Base-by-base conservation (phyloP, 345 rosid species). In the Salix udensis region DNA sequence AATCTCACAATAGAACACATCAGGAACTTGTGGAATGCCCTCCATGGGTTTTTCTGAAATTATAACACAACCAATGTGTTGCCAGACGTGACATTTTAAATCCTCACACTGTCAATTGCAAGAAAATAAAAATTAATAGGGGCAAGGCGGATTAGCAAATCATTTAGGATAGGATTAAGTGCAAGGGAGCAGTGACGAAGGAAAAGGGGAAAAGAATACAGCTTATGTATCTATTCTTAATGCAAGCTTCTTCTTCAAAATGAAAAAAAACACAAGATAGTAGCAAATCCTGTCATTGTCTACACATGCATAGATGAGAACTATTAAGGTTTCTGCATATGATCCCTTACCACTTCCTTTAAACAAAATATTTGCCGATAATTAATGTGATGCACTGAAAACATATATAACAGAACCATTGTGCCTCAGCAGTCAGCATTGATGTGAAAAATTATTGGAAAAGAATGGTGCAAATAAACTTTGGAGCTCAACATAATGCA, bases 21-120 rank as follows among this genome's bases (percentile, higher is more conserved):
- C 95, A 39, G 97, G 97, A 83, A 85, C 66, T 30, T 82, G 90
- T 16, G 82, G 91, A 82, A 23, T 85, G 72, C 87, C 92, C 70
- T 96, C 95, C 85, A 77, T 75, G 50, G 91, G 89, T 80, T 89
- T 94, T 76, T 93, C 97, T 39, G 95, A 90, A 77, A 93, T 79
- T 72, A 90, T 46, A 78, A 93, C 97, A 83, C 99, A 96, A 66
- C 84, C 82, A 76, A 91, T 77, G 71, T 96, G 99, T 65, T 96
- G 94, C 99, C 94, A 90, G 46, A 88, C 88, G 19, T 79, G 88
- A 79, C 99, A 96, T 79, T 86, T 86, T 13, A 79, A 83, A 82
- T 88, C 98, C 82, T 92, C 97, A 75, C 99, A 94, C 99, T 96
- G 88, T 76, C 81, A 69, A 76, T 66, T 71, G 65, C 40, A 53